Base-by-base conservation (phyloP, 2,329 filamentous ascomycete species). In the Sclerotinia glacialis region DNA sequence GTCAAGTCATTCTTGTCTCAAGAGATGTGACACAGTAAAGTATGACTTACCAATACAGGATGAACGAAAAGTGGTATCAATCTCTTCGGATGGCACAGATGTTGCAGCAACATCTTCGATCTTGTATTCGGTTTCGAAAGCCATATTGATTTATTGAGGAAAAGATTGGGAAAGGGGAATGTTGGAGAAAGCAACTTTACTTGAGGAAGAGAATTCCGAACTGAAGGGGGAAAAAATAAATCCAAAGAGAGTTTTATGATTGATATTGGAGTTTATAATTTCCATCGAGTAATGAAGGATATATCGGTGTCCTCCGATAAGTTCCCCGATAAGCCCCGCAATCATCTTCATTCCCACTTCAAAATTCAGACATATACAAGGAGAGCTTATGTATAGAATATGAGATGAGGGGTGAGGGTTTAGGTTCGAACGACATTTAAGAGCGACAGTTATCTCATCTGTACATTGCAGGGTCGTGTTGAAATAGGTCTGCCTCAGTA, bases 61-160 rank as follows among this genome's bases (percentile, higher is more conserved):
- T 23, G 86, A 87, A 65, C 84, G 82, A 74, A 89, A 88, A 37
- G 84, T 86, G 72, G 78, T 79, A 76, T 89, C 85, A 69, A 89
- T 89, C 67, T 85, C 79, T 14, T 82, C 81, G 28, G 85, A 77
- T 44, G 80, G 76, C 63, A 89, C 75, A 7, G 74, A 73, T 16
- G 80, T 82, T 49, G 80, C 82, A 72, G 80, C 76, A 73, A 87
- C 81, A 70, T 80, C 74, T 68, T 86, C 83, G n/a, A 87, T 78
- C 72, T 83, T 81, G 75, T 88, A 88, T 68, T 81, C 81, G 67
- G 80, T 78, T 68, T 82, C 80, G 60, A 71, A 65, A 12, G 67
- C 28, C 75, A 77, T 76, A 12, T 69, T 72, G 61, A 67, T 16
- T n/a, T 42, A 26, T 31, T 53, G 9, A 65, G 40, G 8, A 42